phyloP scores from a whole-genome alignment of 768 basidiomycete species.

The Leccinellum luteum region DNA sequence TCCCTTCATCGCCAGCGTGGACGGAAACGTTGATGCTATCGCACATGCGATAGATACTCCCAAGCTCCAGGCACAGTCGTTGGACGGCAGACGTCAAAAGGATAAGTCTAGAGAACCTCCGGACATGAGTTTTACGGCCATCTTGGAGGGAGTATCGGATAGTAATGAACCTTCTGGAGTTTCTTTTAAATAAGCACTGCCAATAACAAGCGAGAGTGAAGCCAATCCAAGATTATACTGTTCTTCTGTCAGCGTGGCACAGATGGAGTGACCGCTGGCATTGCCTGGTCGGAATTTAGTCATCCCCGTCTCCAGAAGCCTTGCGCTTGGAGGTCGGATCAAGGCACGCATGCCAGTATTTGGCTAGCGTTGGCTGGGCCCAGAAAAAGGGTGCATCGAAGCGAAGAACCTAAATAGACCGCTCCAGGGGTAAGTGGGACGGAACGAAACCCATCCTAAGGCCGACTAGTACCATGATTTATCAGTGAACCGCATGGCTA shows the following conservation, averaged over 20 bases:
- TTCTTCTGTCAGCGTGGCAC: not conserved
- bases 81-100: not conserved
- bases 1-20: too few relatives aligned
- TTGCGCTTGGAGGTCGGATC: constrained; percentile 2
- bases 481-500: not conserved
- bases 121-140: not conserved
- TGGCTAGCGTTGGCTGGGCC: not conserved
- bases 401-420: not conserved
- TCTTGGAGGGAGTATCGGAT: too few relatives aligned
- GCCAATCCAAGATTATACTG: not conserved
- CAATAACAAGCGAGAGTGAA: not conserved
- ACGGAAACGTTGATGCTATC: not conserved
- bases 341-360: not conserved
- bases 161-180: not conserved
- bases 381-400: not conserved
- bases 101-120: too few relatives aligned
- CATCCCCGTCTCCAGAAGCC: not conserved
- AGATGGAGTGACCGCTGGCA: not conserved
- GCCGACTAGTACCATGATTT: not conserved
- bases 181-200: not conserved
- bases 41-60: not conserved
- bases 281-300: not conserved
- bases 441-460: not conserved
- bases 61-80: not conserved
- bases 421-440: not conserved